Evolutionary conservation across 306 rosid genomes (phyloP).

Genomic region (Medicago arabica): DNA sequence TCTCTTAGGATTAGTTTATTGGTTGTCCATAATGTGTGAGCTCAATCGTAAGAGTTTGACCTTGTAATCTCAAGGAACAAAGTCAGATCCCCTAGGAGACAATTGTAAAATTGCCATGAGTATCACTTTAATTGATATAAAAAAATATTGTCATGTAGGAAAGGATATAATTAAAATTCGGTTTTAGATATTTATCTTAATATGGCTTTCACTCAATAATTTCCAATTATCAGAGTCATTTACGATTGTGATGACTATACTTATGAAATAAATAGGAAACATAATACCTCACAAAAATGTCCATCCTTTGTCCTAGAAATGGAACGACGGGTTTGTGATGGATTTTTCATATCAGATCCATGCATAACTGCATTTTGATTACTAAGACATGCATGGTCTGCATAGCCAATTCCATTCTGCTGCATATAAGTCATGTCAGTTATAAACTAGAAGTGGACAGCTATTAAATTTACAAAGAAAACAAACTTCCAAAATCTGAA

Average conservation of each 20-base stretch:
- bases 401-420: slow-evolving; percentile 59
- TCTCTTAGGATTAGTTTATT: neutral
- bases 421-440: slow-evolving; percentile 45
- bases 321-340: slow-evolving; percentile 61
- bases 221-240: slow-evolving; percentile 18
- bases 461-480: slow-evolving; percentile 21
- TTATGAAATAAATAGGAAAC: slow-evolving; percentile 27
- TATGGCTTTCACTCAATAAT: slow-evolving; percentile 7
- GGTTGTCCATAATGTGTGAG: no score
- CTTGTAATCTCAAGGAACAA: no score
- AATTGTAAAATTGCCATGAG: no score
- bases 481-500: slow-evolving; percentile 22
- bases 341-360: slow-evolving; percentile 66
- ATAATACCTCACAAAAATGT: slow-evolving; percentile 69
- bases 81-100: no score
- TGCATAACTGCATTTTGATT: slow-evolving; percentile 53
- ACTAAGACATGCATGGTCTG: slow-evolving; percentile 51
- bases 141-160: neutral
- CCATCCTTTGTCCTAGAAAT: slow-evolving; percentile 59
- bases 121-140: no score
- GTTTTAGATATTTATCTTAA: slow-evolving; percentile 1
- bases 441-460: slow-evolving; percentile 35
- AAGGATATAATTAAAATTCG: neutral
- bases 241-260: slow-evolving; percentile 1
- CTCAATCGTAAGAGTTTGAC: no score